Base-by-base conservation (phyloP, 495 filamentous ascomycete genomes). In the Xylaria grammica region DNA sequence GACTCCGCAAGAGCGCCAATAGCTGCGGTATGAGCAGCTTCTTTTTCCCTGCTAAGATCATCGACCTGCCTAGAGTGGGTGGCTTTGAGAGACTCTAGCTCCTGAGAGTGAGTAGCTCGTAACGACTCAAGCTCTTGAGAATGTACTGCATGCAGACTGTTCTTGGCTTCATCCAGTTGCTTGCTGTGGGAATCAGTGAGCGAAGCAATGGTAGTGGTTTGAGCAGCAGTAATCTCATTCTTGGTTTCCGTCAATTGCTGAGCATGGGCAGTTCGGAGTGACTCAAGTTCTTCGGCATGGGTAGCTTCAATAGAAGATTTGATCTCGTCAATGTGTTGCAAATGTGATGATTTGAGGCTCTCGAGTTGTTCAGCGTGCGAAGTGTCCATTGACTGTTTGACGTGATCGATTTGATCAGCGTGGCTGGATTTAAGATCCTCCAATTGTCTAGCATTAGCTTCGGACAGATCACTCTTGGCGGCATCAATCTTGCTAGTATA, bases 391-490 rank as follows among this genome's bases (percentile, higher is more conserved):
- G 71, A 60, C 15, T 62, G 62, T 52, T 70, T 77, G 22, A 68
- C 70, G 52, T 73, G 70, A 19, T 75, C 70, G 22, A 78, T 67
- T 48, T 81, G 68, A 62, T 78, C 70, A 49, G 76, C 72, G 59
- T 81, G 73, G 48, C 66, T 66, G 6, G 66, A 54, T 60, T 80
- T 77, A 17, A 85, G 73, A 55, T 78, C 71, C 62, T 85, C 81
- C 11, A 85, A 50, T 65, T 85, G 78, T 27, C 73, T 67, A 2
- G 75, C 74, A 58, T 85, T 81, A 20, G 60, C 64, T 26, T 77
- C 74, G 49, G 82, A 77, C 13, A 85, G 60, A 22, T 75, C 75
- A 51, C 76, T 75, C 70, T 78, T 81, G 6, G 76, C 44, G 7
- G 74, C 65, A 19, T 74, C 74, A 26, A 84, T 65, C 53, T 70